Evolutionary conservation across 164 flowering plant genomes (phyloP), one percentile per base, ranked within the genome.

Genomic region (Nelumbo lutea): DNA sequence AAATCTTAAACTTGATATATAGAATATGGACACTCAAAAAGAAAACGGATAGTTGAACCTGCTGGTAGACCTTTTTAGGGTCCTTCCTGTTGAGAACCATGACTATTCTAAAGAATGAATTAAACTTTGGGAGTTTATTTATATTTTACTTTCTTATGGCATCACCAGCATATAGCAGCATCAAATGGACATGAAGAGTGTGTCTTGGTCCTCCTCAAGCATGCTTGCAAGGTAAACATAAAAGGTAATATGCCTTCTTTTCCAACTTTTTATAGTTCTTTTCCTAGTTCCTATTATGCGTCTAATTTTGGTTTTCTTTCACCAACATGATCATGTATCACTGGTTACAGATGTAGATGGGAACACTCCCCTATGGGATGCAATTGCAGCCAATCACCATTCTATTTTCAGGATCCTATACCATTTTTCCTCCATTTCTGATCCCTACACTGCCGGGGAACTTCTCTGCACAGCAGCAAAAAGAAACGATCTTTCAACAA

Each of bases 161-260:
- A 55, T 50, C 42, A 53, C 71, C 85, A 91, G 96, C 96, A 93
- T 74, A 80, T 89, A 72, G 95, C 96, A 74, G 93, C 92, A 62
- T 80, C 90, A 43, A 80, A 83, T 66, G 98, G 98, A 65, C 87
- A 90, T 77, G 93, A 93, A 78, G 93, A 87, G 0, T 90, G 92
- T 78, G 93, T 90, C 9, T 27, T 81, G 68, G 85, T 82, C 42
- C 89, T 93, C 45, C 86, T 93, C 41, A 85, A 85, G 72, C 86
- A 90, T 61, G 87, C 70, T 0, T 87, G 96, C 74, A 87, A 82
- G 73, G 60, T 89, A 44, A 83, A 87, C 58, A 27, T 84, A 27
- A 73, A 75, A 82, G 98, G 98, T 90, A 81, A 61, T 42, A 61
- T 2, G 41, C 48, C 43, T 56, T 5, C 44, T n/a, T 3, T 9